Evolutionary conservation across 2,329 filamentous ascomycete species (phyloP).

Genomic region (Cytospora mali): DNA sequence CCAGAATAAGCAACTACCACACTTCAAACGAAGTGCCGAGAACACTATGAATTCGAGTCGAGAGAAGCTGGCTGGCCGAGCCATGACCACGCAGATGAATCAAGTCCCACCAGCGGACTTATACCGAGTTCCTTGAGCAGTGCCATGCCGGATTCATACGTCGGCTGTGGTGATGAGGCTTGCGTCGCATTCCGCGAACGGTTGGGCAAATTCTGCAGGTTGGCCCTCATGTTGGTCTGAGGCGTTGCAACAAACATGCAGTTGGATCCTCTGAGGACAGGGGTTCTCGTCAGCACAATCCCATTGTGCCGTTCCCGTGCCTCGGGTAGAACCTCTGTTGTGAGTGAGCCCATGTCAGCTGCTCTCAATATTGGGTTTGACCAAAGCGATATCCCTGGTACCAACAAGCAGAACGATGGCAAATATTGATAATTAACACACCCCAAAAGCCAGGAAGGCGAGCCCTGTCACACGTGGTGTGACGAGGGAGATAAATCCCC

Average conservation of each 20-base stretch:
- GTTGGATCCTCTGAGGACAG: not conserved
- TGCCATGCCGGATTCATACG: not conserved
- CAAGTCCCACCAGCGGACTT: not conserved
- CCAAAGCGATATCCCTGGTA: not conserved
- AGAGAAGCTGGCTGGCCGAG: not conserved
- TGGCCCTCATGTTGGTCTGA: not conserved
- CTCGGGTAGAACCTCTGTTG: not conserved
- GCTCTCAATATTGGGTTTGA: not conserved
- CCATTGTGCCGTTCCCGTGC: not conserved
- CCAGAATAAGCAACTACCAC: not conserved
- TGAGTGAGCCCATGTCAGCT: not conserved
- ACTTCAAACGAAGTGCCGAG: not conserved
- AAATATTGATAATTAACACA: not conserved
- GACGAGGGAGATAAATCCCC: not conserved
- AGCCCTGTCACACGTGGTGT: not conserved
- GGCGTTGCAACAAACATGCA: not conserved
- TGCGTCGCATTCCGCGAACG: not conserved
- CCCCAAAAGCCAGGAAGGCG: not conserved
- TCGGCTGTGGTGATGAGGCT: not conserved
- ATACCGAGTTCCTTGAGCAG: not conserved
- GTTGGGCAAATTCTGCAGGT: not conserved
- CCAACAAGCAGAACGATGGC: not conserved
- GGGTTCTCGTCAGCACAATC: not conserved
- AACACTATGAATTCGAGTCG: not conserved
- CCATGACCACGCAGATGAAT: not conserved